Evolutionary conservation across 2,329 filamentous ascomycete species (phyloP).

Genomic region (Claviceps sorghi): DNA sequence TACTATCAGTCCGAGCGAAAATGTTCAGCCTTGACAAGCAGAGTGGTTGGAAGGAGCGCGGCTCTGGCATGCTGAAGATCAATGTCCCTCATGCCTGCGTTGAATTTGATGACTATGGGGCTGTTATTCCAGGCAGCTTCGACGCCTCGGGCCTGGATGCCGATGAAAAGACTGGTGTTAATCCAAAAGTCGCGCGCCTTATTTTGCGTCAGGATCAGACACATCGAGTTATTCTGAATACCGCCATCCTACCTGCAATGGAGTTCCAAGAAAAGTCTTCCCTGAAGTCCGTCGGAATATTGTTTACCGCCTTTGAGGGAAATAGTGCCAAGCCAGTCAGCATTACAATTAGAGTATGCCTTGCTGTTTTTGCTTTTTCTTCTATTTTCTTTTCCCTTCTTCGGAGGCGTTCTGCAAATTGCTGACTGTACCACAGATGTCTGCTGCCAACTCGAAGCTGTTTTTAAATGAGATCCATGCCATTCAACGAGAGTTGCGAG

Average conservation of each 20-base stretch:
- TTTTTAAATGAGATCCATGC: constrained; percentile 35
- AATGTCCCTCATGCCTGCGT: constrained; percentile 52
- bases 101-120: constrained; percentile 37
- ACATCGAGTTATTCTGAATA: constrained; percentile 75
- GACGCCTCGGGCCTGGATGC: constrained; percentile 38
- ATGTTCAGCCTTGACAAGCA: constrained; percentile 64
- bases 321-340: constrained; percentile 38
- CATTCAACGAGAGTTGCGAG: constrained; percentile 36
- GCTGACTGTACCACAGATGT: constrained; percentile 29
- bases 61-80: constrained; percentile 69
- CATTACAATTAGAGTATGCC: constrained; percentile 45
- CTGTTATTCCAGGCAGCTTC: constrained; percentile 37
- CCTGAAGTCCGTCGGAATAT: constrained; percentile 54
- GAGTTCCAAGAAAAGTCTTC: constrained; percentile 64
- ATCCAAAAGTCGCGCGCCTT: constrained; percentile 49
- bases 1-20: constrained; percentile 66
- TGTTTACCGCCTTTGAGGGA: constrained; percentile 50
- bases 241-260: constrained; percentile 63
- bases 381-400: not conserved
- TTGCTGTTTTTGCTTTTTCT: not conserved
- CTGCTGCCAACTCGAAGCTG: constrained; percentile 34
- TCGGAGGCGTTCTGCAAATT: not conserved
- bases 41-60: constrained; percentile 78
- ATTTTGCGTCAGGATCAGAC: constrained; percentile 88
- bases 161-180: constrained; percentile 22